Evolutionary conservation across 1,284 basidiomycete species (phyloP), one percentile per base, ranked within the genome.

Genomic region (Sanghuangporus sanghuang): DNA sequence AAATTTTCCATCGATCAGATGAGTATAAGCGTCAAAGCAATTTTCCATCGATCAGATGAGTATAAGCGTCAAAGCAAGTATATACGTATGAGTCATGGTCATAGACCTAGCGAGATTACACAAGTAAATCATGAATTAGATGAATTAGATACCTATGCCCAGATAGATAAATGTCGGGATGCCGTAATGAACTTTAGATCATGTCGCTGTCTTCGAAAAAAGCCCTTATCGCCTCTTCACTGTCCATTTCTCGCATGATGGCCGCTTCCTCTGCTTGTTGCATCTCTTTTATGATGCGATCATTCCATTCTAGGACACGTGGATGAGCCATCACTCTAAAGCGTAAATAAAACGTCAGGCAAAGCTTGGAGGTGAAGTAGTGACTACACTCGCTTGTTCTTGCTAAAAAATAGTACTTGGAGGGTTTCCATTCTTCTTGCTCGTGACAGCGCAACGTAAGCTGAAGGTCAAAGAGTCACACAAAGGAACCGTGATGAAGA

Each of bases 361-460:
- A 57, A 35, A 36, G 54, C 50, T 27, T 42, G 12, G 23, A 62
- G 53, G 52, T 7, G 21, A 54, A 6, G 57, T 52, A 14, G 38
- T 55, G 11, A 32, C 38, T 18, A 35, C 49, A 67, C 81, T 68
- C 69, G 92, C 93, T 91, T 95, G 48, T 76, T 76, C 0, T 85
- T 75, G 68, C 87, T 79, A 75, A 98, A 98, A 64, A 90, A 87
- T 6, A 89, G 75, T 8, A 98, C 90, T 73, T 98, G 90, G 36
- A 98, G 78, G 0, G 89, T 85, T 38, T 90, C 86, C 70, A 97
- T 80, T 14, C 82, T 87, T 0, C 93, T 97, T 5, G 96, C 96
- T 53, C 96, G 89, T 8, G 94, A 96, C 16, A 98, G 82, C 0
- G 96, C 96, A 49, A 97, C 95, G 73, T 98, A 98, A 2, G 93